Conservation (phyloP, 139 green algal species). For the Ostreobium quekettii region DNA sequence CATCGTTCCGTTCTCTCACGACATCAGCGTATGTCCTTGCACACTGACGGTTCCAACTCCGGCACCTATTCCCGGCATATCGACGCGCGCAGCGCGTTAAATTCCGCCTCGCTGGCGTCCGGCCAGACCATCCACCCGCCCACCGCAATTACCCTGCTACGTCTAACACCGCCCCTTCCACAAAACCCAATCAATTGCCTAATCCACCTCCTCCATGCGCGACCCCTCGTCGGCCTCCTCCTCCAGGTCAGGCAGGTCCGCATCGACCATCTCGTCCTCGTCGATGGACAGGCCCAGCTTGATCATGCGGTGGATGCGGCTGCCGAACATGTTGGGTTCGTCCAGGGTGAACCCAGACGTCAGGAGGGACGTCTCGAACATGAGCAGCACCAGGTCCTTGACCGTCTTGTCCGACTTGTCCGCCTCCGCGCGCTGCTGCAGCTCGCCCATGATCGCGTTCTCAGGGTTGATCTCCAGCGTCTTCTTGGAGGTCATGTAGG, state of each 20-base stretch:
- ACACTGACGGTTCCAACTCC: no score
- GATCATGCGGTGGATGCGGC: conserved; percentile 99
- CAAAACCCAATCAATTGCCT: conserved; percentile 21
- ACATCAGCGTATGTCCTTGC: no score
- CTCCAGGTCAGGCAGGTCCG: conserved; percentile 89
- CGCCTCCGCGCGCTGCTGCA: conserved; percentile 57
- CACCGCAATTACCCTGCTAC: no score
- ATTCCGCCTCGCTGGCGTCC: no score
- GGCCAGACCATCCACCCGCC: no score
- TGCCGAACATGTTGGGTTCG: conserved; percentile 52
- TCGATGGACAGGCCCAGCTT: conserved; percentile 98
- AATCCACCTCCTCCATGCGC: conserved; percentile 96
- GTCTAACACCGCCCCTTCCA: no score
- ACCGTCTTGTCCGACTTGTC: conserved; percentile 30
- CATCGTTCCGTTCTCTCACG: no score
- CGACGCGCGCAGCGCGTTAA: no score
- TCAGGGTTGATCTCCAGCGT: conserved; percentile 94
- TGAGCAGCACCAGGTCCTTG: conserved; percentile 50
- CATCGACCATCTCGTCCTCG: conserved; percentile 69
- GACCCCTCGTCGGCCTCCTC: conserved; percentile 87
- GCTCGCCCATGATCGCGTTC: conserved; percentile 80
- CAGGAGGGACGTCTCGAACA: conserved; percentile 89
- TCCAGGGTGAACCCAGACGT: conserved; percentile 77
- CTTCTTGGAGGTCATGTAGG: conserved; percentile 35
- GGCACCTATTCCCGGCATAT: no score